Conservation (phyloP, 192 early-diverging fungal species). For the Funneliformis geosporum region DNA sequence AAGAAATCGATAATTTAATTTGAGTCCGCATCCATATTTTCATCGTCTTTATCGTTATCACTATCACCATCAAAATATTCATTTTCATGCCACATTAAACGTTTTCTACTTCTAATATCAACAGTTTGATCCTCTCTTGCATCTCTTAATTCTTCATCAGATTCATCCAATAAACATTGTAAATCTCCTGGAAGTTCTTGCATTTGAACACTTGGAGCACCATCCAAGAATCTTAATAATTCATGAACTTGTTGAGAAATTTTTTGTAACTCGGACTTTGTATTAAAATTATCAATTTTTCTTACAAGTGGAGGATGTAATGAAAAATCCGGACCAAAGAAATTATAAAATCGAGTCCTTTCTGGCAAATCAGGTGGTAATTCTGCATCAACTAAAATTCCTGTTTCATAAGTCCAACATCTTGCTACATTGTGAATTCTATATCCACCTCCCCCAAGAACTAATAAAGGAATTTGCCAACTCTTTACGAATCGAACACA, state of each 20-base stretch:
- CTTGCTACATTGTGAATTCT: slow-evolving; percentile 86
- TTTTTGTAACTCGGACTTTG: slow-evolving; percentile 76
- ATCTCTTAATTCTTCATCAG: slow-evolving; percentile 56
- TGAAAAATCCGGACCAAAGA: slow-evolving; percentile 86
- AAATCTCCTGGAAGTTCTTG: slow-evolving; percentile 78
- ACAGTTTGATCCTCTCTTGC: slow-evolving; percentile 43
- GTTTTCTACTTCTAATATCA: slow-evolving; percentile 11
- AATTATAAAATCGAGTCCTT: slow-evolving; percentile 75
- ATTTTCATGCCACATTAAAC: slow-evolving; percentile 22
- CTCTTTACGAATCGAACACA: slow-evolving; percentile 80
- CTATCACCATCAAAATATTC: slow-evolving; percentile 30
- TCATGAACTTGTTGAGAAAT: slow-evolving; percentile 75
- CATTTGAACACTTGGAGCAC: slow-evolving; percentile 96
- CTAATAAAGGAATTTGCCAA: slow-evolving; percentile 74
- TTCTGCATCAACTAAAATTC: slow-evolving; percentile 73
- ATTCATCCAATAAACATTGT: slow-evolving; percentile 55
- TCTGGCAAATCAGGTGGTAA: slow-evolving; percentile 75
- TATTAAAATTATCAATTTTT: slow-evolving; percentile 87
- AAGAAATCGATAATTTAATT: background rate
- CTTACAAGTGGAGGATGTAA: slow-evolving; percentile 86
- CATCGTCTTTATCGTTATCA: slow-evolving; percentile 22
- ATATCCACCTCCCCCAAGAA: slow-evolving; percentile 93
- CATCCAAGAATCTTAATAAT: slow-evolving; percentile 81
- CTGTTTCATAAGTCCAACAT: slow-evolving; percentile 95
- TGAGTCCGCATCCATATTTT: background rate